These are phyloP conservation scores for Alternaria consortialis DNA, from an alignment of 2,329 filamentous ascomycete species.

Conservation along the genomic window DNA sequence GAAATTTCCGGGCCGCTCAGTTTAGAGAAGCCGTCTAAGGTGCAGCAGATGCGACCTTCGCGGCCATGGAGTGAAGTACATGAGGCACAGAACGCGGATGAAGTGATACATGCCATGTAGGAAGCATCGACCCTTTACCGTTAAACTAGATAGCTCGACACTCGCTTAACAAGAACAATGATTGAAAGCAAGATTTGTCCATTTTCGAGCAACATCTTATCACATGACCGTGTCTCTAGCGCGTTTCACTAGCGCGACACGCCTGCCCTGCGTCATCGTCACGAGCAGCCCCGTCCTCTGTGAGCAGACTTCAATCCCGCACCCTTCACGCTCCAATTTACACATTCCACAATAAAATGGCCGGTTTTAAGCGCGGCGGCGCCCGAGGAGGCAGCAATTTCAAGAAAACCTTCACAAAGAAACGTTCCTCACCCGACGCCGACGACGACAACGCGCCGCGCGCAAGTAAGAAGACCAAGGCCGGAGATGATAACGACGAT, in stretches of 20 bases:
- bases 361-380: conserved; percentile 31
- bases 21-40: conserved; percentile 28
- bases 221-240: conserved; percentile 31
- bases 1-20: conserved; percentile 29
- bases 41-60: conserved; percentile 29
- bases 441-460: conserved; percentile 30
- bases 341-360: conserved; percentile 9
- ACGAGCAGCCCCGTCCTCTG: background rate
- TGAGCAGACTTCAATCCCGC: background rate
- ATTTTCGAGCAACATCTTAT: background rate
- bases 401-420: conserved; percentile 37
- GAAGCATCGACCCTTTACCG: too few species aligned
- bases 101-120: conserved; percentile 21
- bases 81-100: conserved; percentile 5
- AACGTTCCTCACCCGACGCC: conserved; percentile 28
- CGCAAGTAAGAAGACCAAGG: conserved; percentile 38
- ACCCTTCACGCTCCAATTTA: background rate
- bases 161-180: conserved; percentile 1
- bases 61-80: conserved; percentile 43
- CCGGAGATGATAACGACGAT: conserved; percentile 29
- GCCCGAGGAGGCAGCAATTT: conserved; percentile 21
- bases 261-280: conserved; percentile 16
- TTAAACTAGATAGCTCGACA: background rate
- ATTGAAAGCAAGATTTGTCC: background rate
- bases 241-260: conserved; percentile 20